Evolutionary conservation across 495 filamentous ascomycete genomes (phyloP), one percentile per base, ranked within the genome.

Genomic region (Talaromyces ruber): DNA sequence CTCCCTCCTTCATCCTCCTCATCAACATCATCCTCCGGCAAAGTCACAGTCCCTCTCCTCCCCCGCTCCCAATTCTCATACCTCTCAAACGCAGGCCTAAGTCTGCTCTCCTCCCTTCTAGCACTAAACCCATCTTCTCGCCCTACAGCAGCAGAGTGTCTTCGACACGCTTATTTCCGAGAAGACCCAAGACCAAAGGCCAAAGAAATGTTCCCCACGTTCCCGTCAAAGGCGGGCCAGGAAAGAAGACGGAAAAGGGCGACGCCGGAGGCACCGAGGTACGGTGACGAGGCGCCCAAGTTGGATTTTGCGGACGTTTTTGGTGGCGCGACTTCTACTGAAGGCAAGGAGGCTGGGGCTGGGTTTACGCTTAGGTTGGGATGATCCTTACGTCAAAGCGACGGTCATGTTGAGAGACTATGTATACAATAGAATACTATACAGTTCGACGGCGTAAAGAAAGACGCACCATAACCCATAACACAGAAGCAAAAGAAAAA

Each of bases 191-290:
- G 86, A 32, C 90, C 91, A 1, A 96, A 96, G 74, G 84, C 85
- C 24, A 87, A 86, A 70, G 88, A 86, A 65, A 89, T 95, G 87
- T 93, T 95, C 65, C 90, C 90, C 16, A 93, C 90, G 0, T 98
- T 97, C 69, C 94, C 94, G 2, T 92, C 88, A 56, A 97, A 97
- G 74, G 94, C 93, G 0, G 91, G 92, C 1, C 89, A 93, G 81
- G 94, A 98, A 81, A 89, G 87, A 69, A 72, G 92, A 66, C 78
- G 91, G 63, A 76, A 83, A 30, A 72, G 84, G 28, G 86, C 82
- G 61, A 96, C 88, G 47, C 94, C 94, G 2, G 88, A 90, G 67
- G 94, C 94, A n/a, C 94, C 94, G 2, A 86, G 82, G 32, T 76
- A 92, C 6, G 93, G 93, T 0, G 85, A 76, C 59, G 74, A 88